A percentile compares a stretch with the other conserved stretches of the same genome.
Evolutionary conservation across 805 yeast species (phyloP).

Genomic region (Candida endomychidarum): DNA sequence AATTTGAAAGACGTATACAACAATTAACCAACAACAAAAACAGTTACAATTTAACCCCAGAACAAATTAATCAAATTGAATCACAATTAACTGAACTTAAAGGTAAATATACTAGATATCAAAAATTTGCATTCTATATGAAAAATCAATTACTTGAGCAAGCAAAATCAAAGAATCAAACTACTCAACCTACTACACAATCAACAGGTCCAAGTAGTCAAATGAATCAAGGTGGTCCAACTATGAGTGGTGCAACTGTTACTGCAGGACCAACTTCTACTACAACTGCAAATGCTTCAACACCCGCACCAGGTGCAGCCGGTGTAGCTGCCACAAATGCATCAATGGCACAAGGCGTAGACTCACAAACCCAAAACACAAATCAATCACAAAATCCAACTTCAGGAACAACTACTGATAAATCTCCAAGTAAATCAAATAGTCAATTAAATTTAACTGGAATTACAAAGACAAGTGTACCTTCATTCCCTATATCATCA

Average conservation of each 20-base stretch:
- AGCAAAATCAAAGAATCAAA: constrained; percentile 17
- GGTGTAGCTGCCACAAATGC: constrained; percentile 15
- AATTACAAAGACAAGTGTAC: constrained; percentile 53
- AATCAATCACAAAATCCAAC: constrained; percentile 2
- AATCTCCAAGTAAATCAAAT: constrained; percentile 16
- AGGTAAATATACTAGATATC: constrained; percentile 48
- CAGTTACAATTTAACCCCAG: constrained; percentile 44
- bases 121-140: constrained; percentile 50
- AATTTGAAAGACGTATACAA: constrained; percentile 49
- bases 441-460: constrained; percentile 33
- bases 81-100: constrained; percentile 51
- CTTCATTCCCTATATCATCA: constrained; percentile 71
- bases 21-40: constrained; percentile 50
- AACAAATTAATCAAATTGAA: constrained; percentile 42
- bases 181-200: constrained; percentile 7
- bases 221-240: constrained; percentile 5
- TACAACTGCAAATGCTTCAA: constrained; percentile 8
- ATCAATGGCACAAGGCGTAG: constrained; percentile 2
- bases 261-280: constrained; percentile 11
- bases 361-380: constrained; percentile 3
- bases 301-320: constrained; percentile 12
- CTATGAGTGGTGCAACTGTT: constrained; percentile 9
- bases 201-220: constrained; percentile 1
- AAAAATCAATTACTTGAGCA: constrained; percentile 39
- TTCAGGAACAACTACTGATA: constrained; percentile 5